Base-by-base conservation (phyloP, 2,329 filamentous ascomycete species). In the Scorias spongiosa region DNA sequence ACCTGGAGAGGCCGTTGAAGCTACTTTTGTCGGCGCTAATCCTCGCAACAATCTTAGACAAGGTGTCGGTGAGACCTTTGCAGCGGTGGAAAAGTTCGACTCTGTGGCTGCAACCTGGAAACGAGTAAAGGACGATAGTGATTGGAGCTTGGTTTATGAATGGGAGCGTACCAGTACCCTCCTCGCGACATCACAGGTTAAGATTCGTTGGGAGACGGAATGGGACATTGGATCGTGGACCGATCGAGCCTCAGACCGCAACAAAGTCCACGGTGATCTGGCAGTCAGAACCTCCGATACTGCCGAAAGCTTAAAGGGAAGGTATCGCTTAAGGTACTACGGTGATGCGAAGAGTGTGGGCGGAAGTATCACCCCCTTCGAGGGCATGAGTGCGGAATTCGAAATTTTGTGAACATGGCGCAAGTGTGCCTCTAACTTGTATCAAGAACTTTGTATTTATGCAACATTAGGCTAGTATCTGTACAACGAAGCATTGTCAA, bases 1-100 rank as follows among this genome's bases (percentile, higher is more conserved):
- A 1, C 64, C 72, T 8, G 84, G 85, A 2, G 70, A 75, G 29
- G 66, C 67, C 3, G 75, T 88, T 41, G 72, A 66, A 12, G 81
- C 73, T 0, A 78, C 71, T 0, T 95, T 95, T 60, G 75, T 89
- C 2, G 89, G 81, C 12, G 88, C 88, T 1, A 94, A 94, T 55
- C 89, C 89, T 12, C 75, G 89, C 28, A 95, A 95, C 60, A 83
- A 94, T 50, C 74, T 95, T 28, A 75, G 78, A 2, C 75, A 85
- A 2, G 88, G 84, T 54, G 72, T 70, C 2, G 32, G 9, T 36
- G 38, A 17, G 14, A 93, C 86, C 0, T 95, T 78, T 61, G 80
- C 80, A 0, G 76, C 82, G 0, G 74, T 95, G 0, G 87, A 95
- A 66, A 69, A 68, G 55, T 68, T 75, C 40, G 59, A 70, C 53